These are phyloP conservation scores for Cordyceps cicadae DNA, from an alignment of 2,329 filamentous ascomycete genomes.

Conservation along the genomic window DNA sequence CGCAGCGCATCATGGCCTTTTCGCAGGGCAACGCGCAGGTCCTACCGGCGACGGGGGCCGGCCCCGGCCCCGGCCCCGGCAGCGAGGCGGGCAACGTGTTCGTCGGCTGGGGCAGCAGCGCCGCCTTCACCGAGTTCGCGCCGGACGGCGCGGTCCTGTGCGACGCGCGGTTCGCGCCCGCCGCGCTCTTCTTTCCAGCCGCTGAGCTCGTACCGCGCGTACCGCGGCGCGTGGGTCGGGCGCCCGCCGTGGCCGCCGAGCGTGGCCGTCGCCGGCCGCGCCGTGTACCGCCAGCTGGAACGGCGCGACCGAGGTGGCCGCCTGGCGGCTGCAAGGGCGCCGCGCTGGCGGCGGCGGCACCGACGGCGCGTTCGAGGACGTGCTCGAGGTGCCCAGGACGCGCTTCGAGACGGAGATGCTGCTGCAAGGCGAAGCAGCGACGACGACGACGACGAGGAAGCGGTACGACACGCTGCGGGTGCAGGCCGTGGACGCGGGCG, in stretches of 20 bases:
- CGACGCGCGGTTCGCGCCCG: conserved; percentile 26
- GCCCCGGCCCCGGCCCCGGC: too few relatives aligned
- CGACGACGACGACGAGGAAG: not conserved
- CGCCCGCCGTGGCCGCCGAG: conserved; percentile 5
- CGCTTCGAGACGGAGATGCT: conserved; percentile 5
- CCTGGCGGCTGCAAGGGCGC: conserved; percentile 10
- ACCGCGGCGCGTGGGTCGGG: conserved; percentile 10
- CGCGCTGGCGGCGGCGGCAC: too few relatives aligned
- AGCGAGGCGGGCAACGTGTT: conserved; percentile 34
- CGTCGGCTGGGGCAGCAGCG: conserved; percentile 47
- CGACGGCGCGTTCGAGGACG: not conserved
- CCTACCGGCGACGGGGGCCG: conserved; percentile 34
- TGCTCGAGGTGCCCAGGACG: not conserved
- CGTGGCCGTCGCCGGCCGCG: not conserved
- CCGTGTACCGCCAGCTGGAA: conserved; percentile 14
- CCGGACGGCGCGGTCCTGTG: conserved; percentile 39
- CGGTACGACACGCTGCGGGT: not conserved
- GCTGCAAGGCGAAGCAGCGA: not conserved
- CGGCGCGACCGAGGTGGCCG: conserved; percentile 13
- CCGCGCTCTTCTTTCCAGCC: conserved; percentile 11
- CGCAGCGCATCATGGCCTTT: conserved; percentile 38
- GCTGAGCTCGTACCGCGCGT: conserved; percentile 12
- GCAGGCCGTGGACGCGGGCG: not conserved
- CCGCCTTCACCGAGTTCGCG: conserved; percentile 36
- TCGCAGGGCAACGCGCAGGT: conserved; percentile 43